Percentiles rank a stretch among this genome's conserved stretches.
Conservation (phyloP, 192 early-diverging fungal genomes). For the Linnemannia elongata region DNA sequence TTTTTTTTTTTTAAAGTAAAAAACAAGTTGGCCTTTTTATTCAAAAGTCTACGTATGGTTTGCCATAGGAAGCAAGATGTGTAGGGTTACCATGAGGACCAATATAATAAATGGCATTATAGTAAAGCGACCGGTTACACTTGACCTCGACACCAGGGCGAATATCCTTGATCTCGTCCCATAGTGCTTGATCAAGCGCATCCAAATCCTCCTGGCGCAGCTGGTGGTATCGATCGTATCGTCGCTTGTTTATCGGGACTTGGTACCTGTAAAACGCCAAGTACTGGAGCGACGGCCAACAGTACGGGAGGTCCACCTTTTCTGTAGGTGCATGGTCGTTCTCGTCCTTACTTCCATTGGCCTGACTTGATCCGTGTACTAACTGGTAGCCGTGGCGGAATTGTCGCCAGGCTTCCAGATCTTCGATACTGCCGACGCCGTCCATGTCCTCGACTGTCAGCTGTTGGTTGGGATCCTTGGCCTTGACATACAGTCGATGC, state of each 20-base stretch:
- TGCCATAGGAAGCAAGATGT: not conserved
- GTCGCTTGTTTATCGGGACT: not conserved
- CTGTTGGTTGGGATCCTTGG: not conserved
- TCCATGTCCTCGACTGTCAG: not conserved
- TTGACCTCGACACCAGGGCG: not conserved
- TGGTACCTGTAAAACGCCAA: not conserved
- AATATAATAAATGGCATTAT: not conserved
- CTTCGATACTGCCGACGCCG: not conserved
- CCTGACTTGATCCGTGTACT: not conserved
- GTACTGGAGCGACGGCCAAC: not conserved
- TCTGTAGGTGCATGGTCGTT: not conserved
- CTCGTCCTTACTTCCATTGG: not conserved
- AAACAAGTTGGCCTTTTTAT: not conserved
- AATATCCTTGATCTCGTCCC: slow-evolving; percentile 1
- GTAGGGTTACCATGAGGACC: not conserved
- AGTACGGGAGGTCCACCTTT: not conserved
- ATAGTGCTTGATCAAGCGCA: not conserved
- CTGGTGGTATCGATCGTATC: not conserved
- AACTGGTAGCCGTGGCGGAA: not conserved
- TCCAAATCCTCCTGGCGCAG: not conserved
- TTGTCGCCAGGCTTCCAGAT: not conserved
- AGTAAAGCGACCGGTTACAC: not conserved
- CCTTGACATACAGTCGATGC: not conserved
- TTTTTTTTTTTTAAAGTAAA: not conserved
- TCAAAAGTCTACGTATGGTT: not conserved